Evolutionary conservation across 2,329 filamentous ascomycete species (phyloP), one percentile per base, ranked within the genome.

Genomic region (Colletotrichum tamarilloi): DNA sequence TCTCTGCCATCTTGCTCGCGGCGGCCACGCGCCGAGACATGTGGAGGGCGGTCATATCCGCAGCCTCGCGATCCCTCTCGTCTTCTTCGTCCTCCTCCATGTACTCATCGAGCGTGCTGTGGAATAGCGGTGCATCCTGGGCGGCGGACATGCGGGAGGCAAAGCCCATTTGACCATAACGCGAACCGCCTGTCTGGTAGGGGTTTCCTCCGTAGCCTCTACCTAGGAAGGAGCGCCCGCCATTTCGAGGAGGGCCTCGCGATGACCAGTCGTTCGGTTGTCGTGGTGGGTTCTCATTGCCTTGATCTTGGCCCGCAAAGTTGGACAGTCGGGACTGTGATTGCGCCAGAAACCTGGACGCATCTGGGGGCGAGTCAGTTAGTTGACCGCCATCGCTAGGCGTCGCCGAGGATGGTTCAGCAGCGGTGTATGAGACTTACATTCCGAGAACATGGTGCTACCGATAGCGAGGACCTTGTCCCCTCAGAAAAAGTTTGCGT

Each of bases 271-370:
- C 83, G 38, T 75, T 65, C 2, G 80, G 76, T 58, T 82, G 82
- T 62, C 83, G 81, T 52, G 75, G 76, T 26, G 81, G 76, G 63
- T 80, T 67, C 22, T 83, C 80, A 67, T 84, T 84, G 74, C 83
- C 85, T 75, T 85, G 90, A 73, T 89, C 84, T 81, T 93, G 90
- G 84, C 87, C 89, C 66, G 70, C 77, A 74, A 95, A 91, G 82
- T 86, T 91, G 77, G 93, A 94, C 79, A 98, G 87, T 75, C 95
- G 93, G 74, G 95, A 97, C 87, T 98, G 95, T 77, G 95, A 98
- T 90, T 98, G 97, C 74, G 95, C 94, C 79, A 99, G 91, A 83
- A 99, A 99, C 78, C 93, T 93, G 77, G 96, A 98, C 79, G 97
- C 97, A 92, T 98, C 97, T 98, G 80, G 67, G 66, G 66, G 62